Base-by-base conservation (phyloP, 495 filamentous ascomycete genomes). In the Aspergillus diversus region DNA sequence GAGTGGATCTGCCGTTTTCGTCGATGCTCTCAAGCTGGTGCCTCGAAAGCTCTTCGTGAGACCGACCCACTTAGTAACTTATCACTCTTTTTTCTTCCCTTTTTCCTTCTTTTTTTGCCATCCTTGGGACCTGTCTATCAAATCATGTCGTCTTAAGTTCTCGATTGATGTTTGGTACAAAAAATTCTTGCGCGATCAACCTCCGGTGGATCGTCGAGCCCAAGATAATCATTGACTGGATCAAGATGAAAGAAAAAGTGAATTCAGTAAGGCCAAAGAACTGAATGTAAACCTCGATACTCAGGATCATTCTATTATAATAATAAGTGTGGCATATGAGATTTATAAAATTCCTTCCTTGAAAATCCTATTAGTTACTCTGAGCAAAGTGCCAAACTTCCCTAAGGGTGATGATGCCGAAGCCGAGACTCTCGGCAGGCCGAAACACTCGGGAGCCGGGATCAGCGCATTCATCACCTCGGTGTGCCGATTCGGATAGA, bases 401-500 rank as follows among this genome's bases (percentile, higher is more conserved):
- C 21, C 21, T 27, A n/a, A n/a, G n/a, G 21, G 21, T 2, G 21
- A 2, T 27, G 21, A 27, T 27, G 21, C 21, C 63, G 53, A 58
- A 61, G 49, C 37, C 53, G 47, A 65, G 9, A 13, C 12, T 56
- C 32, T 65, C 57, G 63, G 63, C 48, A 50, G 9, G 53, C 63
- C 63, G 57, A 65, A 46, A 52, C 32, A 27, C 33, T 63, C 64
- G 64, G 60, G 55, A 63, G 60, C 12, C 17, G 42, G 33, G n/a
- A n/a, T 7, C 31, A 61, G 13, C 9, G 3, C 50, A 16, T 13
- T 33, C 35, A 33, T 16, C 32, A 61, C 64, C 21, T 68, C 63
- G 63, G 66, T 65, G 63, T 68, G 63, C 66, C 66, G 66, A 68
- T 65, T 68, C 66, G 51, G 65, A 33, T 32, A 33, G 37, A 43